phyloP scores from a whole-genome alignment of 1,284 basidiomycete genomes.

The Pascua guehoae region DNA sequence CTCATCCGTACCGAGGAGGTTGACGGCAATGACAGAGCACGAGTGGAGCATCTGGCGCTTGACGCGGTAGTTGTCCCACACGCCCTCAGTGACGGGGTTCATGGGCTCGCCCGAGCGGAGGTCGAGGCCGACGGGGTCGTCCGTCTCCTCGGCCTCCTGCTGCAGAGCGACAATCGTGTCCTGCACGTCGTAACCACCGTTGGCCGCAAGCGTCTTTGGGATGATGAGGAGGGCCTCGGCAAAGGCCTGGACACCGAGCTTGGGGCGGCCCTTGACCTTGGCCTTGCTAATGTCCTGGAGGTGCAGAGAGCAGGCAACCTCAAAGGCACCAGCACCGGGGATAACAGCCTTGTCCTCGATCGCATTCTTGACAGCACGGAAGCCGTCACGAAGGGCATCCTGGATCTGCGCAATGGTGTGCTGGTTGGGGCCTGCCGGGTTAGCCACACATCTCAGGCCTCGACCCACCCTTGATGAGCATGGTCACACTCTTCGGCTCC shows the following conservation, averaged over 20 bases:
- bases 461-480: conserved; percentile 81
- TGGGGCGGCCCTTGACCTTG: conserved; percentile 87
- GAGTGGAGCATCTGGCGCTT: conserved; percentile 98
- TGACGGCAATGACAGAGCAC: conserved; percentile 95
- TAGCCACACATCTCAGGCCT: neutral
- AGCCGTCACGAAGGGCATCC: conserved; percentile 93
- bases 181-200: conserved; percentile 97
- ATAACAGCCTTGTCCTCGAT: conserved; percentile 85
- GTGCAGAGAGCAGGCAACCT: conserved; percentile 86
- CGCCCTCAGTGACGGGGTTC: conserved; percentile 89
- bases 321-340: conserved; percentile 96
- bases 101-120: conserved; percentile 92
- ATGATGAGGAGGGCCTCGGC: conserved; percentile 92
- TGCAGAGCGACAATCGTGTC: conserved; percentile 89
- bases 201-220: conserved; percentile 93
- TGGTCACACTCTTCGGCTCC: conserved; percentile 92
- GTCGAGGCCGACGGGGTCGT: conserved; percentile 91
- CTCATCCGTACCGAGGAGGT: conserved; percentile 92
- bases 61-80: conserved; percentile 99
- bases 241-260: conserved; percentile 96
- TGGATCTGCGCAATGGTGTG: conserved; percentile 96
- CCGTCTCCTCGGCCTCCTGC: conserved; percentile 81
- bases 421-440: conserved; percentile 68
- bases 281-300: conserved; percentile 72
- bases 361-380: conserved; percentile 95